A percentile compares a stretch with the other conserved stretches of the same genome.
These are phyloP conservation scores for Arabis alpina DNA, from an alignment of 345 rosid species.

Conservation along the genomic window DNA sequence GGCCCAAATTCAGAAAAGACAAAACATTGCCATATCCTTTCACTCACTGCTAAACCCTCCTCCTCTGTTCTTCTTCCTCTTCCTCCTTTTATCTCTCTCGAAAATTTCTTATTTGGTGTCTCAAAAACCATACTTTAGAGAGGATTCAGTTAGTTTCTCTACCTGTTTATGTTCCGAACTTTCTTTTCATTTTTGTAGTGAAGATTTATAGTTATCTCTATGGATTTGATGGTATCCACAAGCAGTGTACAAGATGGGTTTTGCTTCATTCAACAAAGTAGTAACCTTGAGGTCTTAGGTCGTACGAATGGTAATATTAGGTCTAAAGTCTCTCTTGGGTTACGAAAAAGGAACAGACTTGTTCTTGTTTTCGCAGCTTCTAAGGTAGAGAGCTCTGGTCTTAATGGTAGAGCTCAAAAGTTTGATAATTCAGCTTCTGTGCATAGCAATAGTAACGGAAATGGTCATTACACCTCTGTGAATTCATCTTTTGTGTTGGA, in stretches of 20 bases:
- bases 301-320: conserved; percentile 33
- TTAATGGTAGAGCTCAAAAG: conserved; percentile 51
- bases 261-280: conserved; percentile 50
- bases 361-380: conserved; percentile 52
- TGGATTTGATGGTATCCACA: conserved; percentile 60
- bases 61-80: conserved; percentile 29
- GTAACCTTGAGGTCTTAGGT: conserved; percentile 39
- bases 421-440: conserved; percentile 46
- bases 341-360: conserved; percentile 45
- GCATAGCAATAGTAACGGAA: conserved; percentile 40
- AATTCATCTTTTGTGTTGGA: conserved; percentile 49
- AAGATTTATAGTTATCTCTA: conserved; percentile 30
- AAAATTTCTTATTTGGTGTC: background rate
- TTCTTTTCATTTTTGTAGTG: background rate
- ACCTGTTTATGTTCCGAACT: conserved; percentile 12
- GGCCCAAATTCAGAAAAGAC: conserved; percentile 32
- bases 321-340: conserved; percentile 37
- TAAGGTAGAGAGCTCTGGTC: conserved; percentile 49
- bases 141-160: background rate
- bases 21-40: conserved; percentile 37
- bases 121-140: background rate
- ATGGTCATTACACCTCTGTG: conserved; percentile 46
- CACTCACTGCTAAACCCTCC: conserved; percentile 33
- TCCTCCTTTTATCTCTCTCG: conserved; percentile 10
- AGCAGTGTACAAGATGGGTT: conserved; percentile 64